phyloP scores from a whole-genome alignment of 176 grass and related monocot genomes.

The Saccharum spontaneum region DNA sequence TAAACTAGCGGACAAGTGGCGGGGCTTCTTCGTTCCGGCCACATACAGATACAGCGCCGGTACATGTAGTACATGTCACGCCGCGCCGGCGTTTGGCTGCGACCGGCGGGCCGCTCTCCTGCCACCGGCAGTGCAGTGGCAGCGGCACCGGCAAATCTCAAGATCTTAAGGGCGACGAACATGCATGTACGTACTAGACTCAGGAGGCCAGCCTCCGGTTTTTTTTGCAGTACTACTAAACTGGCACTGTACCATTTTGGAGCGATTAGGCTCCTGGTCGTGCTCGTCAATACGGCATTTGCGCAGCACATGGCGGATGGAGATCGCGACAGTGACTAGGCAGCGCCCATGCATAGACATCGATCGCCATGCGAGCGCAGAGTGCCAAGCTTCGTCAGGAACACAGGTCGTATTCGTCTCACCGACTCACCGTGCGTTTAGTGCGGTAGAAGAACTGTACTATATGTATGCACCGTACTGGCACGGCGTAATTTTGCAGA shows the following conservation, averaged over 20 bases:
- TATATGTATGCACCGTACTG: too few species aligned
- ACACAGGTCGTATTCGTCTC: background rate
- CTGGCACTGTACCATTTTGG: background rate
- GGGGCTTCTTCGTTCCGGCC: background rate
- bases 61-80: background rate
- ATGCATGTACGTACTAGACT: background rate
- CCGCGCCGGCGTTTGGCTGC: background rate
- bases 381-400: background rate
- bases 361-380: background rate
- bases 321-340: background rate
- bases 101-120: background rate
- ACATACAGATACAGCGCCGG: background rate
- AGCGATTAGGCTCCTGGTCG: background rate
- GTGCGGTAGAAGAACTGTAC: too few species aligned
- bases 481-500: background rate
- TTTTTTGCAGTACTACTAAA: background rate
- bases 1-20: conserved; percentile 40
- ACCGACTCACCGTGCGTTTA: background rate
- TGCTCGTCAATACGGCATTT: background rate
- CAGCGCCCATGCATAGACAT: background rate
- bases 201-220: background rate
- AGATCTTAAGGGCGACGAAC: background rate
- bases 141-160: background rate
- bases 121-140: background rate
- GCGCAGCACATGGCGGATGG: conserved; percentile 3